phyloP scores from a whole-genome alignment of 2,329 filamentous ascomycete species.

The Fusarium fracticaudum region DNA sequence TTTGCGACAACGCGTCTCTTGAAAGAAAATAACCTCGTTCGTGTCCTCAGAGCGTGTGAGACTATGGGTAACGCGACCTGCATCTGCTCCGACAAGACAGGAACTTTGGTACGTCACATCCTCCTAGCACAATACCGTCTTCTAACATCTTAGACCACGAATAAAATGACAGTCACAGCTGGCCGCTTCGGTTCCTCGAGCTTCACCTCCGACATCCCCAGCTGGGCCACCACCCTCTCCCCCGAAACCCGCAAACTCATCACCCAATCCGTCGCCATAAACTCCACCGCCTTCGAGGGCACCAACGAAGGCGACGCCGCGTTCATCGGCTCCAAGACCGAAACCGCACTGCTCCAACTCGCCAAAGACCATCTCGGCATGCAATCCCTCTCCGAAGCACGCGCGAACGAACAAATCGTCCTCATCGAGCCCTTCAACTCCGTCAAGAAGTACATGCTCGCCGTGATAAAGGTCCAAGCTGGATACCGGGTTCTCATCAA shows the following conservation, averaged over 20 bases:
- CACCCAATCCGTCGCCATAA: slow-evolving; percentile 61
- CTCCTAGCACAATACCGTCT: accelerated
- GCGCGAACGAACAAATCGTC: slow-evolving; percentile 66
- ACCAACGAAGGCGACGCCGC: slow-evolving; percentile 70
- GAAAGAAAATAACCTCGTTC: slow-evolving; percentile 79
- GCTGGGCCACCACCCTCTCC: slow-evolving; percentile 36
- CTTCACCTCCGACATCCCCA: slow-evolving; percentile 45
- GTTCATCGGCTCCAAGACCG: slow-evolving; percentile 82
- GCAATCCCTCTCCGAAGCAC: slow-evolving; percentile 70
- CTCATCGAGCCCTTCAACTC: slow-evolving; percentile 82
- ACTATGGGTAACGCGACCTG: slow-evolving; percentile 83
- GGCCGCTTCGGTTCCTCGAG: slow-evolving; percentile 63
- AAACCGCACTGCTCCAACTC: slow-evolving; percentile 76
- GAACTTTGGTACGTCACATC: slow-evolving; percentile 56
- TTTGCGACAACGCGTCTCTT: slow-evolving; percentile 82
- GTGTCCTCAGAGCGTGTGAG: slow-evolving; percentile 79
- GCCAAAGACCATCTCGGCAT: slow-evolving; percentile 74
- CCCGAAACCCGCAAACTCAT: slow-evolving; percentile 41
- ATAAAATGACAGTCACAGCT: slow-evolving; percentile 74
- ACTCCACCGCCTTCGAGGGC: slow-evolving; percentile 81
- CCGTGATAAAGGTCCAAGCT: slow-evolving; percentile 63
- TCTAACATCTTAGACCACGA: slow-evolving; percentile 52
- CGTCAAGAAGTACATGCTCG: slow-evolving; percentile 75
- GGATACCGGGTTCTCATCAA: slow-evolving; percentile 69
- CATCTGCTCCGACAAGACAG: slow-evolving; percentile 75